A percentile compares a stretch with the other conserved stretches of the same genome.
Conservation (phyloP, 2,329 filamentous ascomycete genomes). For the Colletotrichum sp. region DNA sequence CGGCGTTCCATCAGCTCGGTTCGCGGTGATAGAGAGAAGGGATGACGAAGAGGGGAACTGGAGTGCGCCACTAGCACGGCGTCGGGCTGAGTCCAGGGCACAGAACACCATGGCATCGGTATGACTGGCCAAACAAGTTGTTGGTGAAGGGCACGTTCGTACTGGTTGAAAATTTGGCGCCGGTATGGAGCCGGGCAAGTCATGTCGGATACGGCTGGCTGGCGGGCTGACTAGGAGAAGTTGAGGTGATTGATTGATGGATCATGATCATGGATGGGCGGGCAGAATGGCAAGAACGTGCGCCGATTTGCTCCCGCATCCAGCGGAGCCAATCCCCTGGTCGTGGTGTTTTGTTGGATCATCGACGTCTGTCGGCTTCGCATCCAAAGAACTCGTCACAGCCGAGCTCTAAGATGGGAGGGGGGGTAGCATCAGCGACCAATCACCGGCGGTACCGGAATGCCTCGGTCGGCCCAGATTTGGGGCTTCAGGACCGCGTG, state of each 20-base stretch:
- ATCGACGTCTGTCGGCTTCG: conserved; percentile 6
- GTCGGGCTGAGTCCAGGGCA: background rate
- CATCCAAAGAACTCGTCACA: conserved; percentile 5
- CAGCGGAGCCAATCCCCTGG: background rate
- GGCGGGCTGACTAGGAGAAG: background rate
- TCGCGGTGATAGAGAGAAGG: background rate
- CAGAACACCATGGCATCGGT: background rate
- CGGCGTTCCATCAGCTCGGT: conserved; percentile 20
- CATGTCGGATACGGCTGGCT: background rate
- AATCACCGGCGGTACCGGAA: conserved; percentile 10
- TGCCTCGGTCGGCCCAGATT: conserved; percentile 4
- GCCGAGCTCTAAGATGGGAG: background rate
- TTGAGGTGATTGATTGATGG: background rate
- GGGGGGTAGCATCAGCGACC: background rate
- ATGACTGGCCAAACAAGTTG: background rate
- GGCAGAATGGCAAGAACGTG: background rate
- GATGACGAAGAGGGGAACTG: conserved; percentile 8
- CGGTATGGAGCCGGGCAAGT: background rate
- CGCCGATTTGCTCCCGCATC: conserved; percentile 16
- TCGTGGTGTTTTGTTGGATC: background rate
- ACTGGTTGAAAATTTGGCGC: conserved; percentile 6
- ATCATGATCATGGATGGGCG: background rate
- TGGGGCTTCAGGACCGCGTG: background rate
- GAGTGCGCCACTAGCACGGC: conserved; percentile 1
- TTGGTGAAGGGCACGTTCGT: background rate